A percentile compares a stretch with the other conserved stretches of the same genome.
Conservation (phyloP, 139 green algal species). For the Nannochloris sp. region DNA sequence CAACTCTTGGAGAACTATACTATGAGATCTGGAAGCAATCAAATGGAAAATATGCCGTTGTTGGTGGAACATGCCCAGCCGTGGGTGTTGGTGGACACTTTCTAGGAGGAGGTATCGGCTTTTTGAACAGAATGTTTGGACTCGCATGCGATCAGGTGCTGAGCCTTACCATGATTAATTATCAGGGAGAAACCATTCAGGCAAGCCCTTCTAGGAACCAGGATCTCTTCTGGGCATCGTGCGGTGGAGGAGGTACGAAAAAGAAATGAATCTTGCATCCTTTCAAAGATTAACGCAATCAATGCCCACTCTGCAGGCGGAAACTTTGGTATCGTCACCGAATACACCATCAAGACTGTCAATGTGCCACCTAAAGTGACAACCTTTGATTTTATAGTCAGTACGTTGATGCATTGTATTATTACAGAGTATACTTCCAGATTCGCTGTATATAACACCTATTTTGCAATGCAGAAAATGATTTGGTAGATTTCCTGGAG, state of each 20-base stretch:
- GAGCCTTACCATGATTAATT: not conserved
- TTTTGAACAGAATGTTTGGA: not conserved
- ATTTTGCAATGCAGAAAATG: not conserved
- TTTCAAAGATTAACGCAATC: too few relatives aligned
- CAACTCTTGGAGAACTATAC: not conserved
- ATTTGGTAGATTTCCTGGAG: not conserved
- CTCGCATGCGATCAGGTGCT: not conserved
- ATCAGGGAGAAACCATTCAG: not conserved
- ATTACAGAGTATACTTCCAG: too few relatives aligned
- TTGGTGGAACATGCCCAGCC: not conserved
- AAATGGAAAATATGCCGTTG: not conserved
- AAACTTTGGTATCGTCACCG: slow-evolving; percentile 3
- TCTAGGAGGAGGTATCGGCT: not conserved
- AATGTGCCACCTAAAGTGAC: slow-evolving; percentile 1
- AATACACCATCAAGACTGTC: not conserved
- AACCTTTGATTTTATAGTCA: not conserved
- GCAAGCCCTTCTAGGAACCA: not conserved
- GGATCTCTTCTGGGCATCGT: not conserved
- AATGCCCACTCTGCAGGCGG: not conserved
- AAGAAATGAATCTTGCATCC: too few relatives aligned
- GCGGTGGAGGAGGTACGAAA: not conserved
- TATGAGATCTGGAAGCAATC: not conserved
- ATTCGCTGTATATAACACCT: too few relatives aligned
- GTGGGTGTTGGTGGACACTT: not conserved
- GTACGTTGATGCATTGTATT: not conserved